These are phyloP conservation scores for Pseudomonodictys pantanalensis DNA, from an alignment of 495 filamentous ascomycete species.

Conservation along the genomic window DNA sequence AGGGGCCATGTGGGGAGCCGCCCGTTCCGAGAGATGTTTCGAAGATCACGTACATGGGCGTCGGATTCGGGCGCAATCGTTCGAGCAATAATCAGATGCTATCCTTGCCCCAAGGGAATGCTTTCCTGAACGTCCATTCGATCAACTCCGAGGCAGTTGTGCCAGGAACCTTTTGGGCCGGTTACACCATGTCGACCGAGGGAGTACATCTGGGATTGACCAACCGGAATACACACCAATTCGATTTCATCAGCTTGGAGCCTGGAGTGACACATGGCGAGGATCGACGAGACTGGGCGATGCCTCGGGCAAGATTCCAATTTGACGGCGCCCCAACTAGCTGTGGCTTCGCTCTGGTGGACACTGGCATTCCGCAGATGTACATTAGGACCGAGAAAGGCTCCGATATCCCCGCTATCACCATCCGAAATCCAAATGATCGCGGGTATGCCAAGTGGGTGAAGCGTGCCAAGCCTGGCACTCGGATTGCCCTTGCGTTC, in stretches of 20 bases:
- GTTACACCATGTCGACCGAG: constrained; percentile 16
- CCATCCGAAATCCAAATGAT: constrained; percentile 15
- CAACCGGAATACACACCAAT: constrained; percentile 5
- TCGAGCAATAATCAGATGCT: neutral
- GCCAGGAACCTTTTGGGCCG: neutral
- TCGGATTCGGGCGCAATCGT: constrained; percentile 28
- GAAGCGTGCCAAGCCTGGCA: constrained; percentile 11
- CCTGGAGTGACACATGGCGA: constrained; percentile 9
- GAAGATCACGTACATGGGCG: constrained; percentile 28
- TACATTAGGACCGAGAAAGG: constrained; percentile 12
- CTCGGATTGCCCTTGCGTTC: constrained; percentile 2
- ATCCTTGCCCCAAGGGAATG: constrained; percentile 12
- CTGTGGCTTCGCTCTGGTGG: constrained; percentile 12
- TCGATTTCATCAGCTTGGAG: constrained; percentile 5
- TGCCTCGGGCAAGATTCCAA: constrained; percentile 17
- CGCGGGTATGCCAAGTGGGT: constrained; percentile 6
- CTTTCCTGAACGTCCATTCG: constrained; percentile 21
- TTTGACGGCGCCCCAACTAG: neutral
- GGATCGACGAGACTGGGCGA: constrained; percentile 22
- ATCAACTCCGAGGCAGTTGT: constrained; percentile 1
- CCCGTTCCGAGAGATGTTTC: constrained; percentile 1
- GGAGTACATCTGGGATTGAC: constrained; percentile 23
- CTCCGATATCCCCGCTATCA: constrained; percentile 11
- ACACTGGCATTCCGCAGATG: constrained; percentile 27
- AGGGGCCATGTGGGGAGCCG: neutral